Conservation (phyloP, 768 basidiomycete species). For the Saitozyma podzolica region DNA sequence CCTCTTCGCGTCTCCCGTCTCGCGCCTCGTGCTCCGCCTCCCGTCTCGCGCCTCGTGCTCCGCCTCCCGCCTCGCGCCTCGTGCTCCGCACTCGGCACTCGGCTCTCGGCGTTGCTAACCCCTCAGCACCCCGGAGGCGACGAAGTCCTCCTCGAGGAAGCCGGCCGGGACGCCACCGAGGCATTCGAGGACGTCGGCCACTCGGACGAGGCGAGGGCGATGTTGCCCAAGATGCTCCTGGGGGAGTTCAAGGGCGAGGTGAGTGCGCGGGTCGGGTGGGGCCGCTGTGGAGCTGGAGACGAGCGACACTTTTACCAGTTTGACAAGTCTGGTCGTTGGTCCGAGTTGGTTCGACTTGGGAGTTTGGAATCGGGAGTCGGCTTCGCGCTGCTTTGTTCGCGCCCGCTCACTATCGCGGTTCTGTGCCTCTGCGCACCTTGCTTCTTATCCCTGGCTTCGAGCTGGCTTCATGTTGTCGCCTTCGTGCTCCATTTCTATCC, state of each 20-base stretch:
- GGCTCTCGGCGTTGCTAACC: conserved; percentile 6
- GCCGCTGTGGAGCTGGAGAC: no score
- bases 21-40: no score
- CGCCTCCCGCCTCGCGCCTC: no score
- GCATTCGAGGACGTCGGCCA: conserved; percentile 99
- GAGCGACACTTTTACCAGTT: no score
- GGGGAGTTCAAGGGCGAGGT: conserved; percentile 75
- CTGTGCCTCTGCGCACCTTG: neutral
- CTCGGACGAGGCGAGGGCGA: conserved; percentile 91
- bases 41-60: no score
- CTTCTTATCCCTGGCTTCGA: no score
- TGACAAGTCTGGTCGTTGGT: neutral
- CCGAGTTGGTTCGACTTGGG: neutral
- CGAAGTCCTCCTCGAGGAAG: conserved; percentile 92
- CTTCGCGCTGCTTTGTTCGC: neutral
- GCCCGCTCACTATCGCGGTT: neutral
- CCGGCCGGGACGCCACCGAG: conserved; percentile 91
- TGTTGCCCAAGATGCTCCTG: conserved; percentile 74
- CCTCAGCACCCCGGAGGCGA: conserved; percentile 92
- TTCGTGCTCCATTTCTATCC: no score
- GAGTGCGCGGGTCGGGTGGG: neutral
- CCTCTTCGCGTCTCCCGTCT: no score
- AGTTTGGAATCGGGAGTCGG: neutral
- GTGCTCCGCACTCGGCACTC: no score
- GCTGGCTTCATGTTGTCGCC: no score